Evolutionary conservation across 2,329 filamentous ascomycete species (phyloP).

Genomic region (Cyphellophora europaea): DNA sequence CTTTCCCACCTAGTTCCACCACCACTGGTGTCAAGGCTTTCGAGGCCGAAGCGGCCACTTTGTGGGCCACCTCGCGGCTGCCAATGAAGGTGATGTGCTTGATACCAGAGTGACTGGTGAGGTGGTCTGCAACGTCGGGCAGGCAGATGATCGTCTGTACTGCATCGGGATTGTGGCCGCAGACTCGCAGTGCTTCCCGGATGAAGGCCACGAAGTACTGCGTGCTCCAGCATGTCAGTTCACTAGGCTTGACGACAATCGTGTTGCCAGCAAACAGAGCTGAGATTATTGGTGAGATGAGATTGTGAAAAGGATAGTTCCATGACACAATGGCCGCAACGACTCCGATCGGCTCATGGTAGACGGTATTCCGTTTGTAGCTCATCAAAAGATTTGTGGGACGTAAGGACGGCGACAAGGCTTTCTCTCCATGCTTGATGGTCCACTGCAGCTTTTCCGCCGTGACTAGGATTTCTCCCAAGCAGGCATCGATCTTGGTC

Average conservation of each 20-base stretch:
- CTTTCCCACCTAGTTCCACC: slow-evolving; percentile 90
- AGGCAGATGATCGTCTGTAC: slow-evolving; percentile 83
- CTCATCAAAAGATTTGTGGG: slow-evolving; percentile 89
- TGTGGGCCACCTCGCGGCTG: slow-evolving; percentile 73
- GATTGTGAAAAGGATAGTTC: slow-evolving; percentile 97
- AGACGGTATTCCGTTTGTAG: slow-evolving; percentile 86
- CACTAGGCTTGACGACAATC: slow-evolving; percentile 86
- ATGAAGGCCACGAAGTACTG: slow-evolving; percentile 72
- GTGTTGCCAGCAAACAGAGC: slow-evolving; percentile 85
- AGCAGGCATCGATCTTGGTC: slow-evolving; percentile 85
- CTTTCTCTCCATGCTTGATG: slow-evolving; percentile 77
- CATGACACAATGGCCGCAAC: slow-evolving; percentile 89
- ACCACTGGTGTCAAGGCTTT: slow-evolving; percentile 79
- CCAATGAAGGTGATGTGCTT: slow-evolving; percentile 94
- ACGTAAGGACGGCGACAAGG: slow-evolving; percentile 60
- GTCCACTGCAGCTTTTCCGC: slow-evolving; percentile 94
- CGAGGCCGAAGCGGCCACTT: slow-evolving; percentile 78
- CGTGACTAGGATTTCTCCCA: slow-evolving; percentile 92
- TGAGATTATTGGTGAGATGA: slow-evolving; percentile 83
- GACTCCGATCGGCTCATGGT: slow-evolving; percentile 86
- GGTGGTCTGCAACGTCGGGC: slow-evolving; percentile 67
- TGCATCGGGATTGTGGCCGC: slow-evolving; percentile 72
- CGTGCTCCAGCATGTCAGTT: slow-evolving; percentile 91
- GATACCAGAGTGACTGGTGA: slow-evolving; percentile 78
- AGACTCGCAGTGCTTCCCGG: slow-evolving; percentile 67